phyloP scores from a whole-genome alignment of 2,329 filamentous ascomycete genomes.

The Hymenoscyphus repandus region DNA sequence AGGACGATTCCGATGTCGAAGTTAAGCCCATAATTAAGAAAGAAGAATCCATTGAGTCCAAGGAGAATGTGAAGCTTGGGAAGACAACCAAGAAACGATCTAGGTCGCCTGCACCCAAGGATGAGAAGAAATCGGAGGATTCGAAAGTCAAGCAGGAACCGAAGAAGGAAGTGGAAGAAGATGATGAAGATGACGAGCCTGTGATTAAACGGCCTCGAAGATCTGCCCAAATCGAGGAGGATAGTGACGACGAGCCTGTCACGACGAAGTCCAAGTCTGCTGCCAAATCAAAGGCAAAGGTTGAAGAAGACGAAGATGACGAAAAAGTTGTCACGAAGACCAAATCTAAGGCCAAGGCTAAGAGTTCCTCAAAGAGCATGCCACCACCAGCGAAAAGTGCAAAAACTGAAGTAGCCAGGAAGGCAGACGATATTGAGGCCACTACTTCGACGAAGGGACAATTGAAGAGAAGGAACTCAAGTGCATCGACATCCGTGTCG shows the following conservation, averaged over 20 bases:
- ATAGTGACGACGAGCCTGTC: slow-evolving; percentile 23
- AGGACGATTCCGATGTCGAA: slow-evolving; percentile 21
- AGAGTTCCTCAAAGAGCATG: slow-evolving; percentile 16
- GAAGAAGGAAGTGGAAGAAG: slow-evolving; percentile 30
- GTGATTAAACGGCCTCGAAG: slow-evolving; percentile 51
- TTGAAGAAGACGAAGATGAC: slow-evolving; percentile 44
- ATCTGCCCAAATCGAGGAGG: slow-evolving; percentile 31
- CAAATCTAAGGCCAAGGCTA: slow-evolving; percentile 9
- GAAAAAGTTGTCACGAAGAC: slow-evolving; percentile 39
- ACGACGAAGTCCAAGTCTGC: slow-evolving; percentile 38
- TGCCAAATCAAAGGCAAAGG: slow-evolving; percentile 43
- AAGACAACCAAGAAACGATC: slow-evolving; percentile 24
- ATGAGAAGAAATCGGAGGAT: slow-evolving; percentile 26
- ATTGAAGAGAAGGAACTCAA: slow-evolving; percentile 21
- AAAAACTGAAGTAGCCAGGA: slow-evolving; percentile 5
- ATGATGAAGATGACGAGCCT: slow-evolving; percentile 53
- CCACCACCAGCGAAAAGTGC: slow-evolving; percentile 13
- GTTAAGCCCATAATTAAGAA: slow-evolving; percentile 28
- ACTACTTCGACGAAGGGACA: slow-evolving; percentile 19
- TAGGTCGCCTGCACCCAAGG: slow-evolving; percentile 18
- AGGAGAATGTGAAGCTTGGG: slow-evolving; percentile 18
- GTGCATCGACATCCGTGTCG: slow-evolving; percentile 39
- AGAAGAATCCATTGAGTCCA: slow-evolving; percentile 25
- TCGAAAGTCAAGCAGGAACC: slow-evolving; percentile 28
- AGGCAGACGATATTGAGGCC: slow-evolving; percentile 36